Conservation (phyloP, 495 filamentous ascomycete genomes). For the Podospora comata region DNA sequence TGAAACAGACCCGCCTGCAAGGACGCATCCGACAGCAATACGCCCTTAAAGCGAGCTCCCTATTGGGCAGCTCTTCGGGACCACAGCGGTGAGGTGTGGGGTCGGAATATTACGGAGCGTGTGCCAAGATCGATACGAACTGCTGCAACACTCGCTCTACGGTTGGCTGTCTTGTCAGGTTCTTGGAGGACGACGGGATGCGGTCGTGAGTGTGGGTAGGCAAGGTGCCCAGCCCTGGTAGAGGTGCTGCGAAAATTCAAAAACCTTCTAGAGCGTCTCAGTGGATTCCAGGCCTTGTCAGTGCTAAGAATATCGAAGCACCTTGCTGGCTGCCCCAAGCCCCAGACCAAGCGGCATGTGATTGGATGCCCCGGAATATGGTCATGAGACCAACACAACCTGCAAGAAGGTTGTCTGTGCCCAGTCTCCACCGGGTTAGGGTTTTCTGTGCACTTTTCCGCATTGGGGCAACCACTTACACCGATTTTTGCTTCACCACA, state of each 20-base stretch:
- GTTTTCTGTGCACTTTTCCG: not conserved
- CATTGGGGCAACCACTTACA: not conserved
- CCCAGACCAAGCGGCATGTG: not conserved
- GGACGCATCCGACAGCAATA: not conserved
- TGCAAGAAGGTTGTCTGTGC: not conserved
- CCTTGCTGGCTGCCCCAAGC: too few species aligned
- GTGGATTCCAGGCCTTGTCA: not conserved
- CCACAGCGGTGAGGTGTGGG: not conserved
- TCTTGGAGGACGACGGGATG: too few species aligned
- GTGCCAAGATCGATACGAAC: not conserved
- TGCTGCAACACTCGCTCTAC: not conserved
- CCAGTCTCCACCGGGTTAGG: not conserved
- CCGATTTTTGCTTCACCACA: not conserved
- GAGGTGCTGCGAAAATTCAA: not conserved
- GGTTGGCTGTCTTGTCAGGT: too few species aligned
- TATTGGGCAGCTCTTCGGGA: not conserved
- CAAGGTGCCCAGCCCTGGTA: too few species aligned
- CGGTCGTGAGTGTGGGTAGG: too few species aligned
- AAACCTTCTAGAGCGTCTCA: not conserved
- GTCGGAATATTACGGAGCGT: not conserved
- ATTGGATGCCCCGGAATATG: not conserved
- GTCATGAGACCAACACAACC: slow-evolving; percentile 1
- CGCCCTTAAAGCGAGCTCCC: not conserved
- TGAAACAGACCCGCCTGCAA: not conserved
- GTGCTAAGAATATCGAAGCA: not conserved